Percentiles rank a stretch among this genome's conserved stretches.
Conservation (phyloP, 208 protist genomes). For the Eutreptiella sp. region DNA sequence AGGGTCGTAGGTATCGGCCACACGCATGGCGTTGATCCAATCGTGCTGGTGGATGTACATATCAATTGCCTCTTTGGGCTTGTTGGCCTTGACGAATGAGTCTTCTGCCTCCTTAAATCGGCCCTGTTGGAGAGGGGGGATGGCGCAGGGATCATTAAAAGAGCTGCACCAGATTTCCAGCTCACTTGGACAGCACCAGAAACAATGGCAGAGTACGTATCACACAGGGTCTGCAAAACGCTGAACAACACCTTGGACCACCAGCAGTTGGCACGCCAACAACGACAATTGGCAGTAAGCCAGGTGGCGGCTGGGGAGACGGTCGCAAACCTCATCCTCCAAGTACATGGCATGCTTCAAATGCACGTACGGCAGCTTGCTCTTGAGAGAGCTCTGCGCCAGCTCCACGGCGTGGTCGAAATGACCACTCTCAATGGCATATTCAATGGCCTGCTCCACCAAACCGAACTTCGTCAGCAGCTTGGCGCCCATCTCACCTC, state of each 20-base stretch:
- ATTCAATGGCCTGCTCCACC: slow-evolving; percentile 87
- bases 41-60: slow-evolving; percentile 95
- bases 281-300: too few species aligned
- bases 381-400: slow-evolving; percentile 71
- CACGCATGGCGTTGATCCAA: slow-evolving; percentile 89
- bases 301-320: too few species aligned
- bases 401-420: slow-evolving; percentile 90
- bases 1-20: slow-evolving; percentile 86
- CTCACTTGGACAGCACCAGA: too few species aligned
- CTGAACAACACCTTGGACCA: too few species aligned
- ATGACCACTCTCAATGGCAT: slow-evolving; percentile 77
- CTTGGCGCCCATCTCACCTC: slow-evolving; percentile 84
- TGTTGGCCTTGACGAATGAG: slow-evolving; percentile 90
- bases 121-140: too few species aligned
- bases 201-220: too few species aligned
- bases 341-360: slow-evolving; percentile 93
- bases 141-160: background rate
- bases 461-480: slow-evolving; percentile 88
- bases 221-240: too few species aligned
- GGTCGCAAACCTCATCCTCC: too few species aligned
- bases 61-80: slow-evolving; percentile 89
- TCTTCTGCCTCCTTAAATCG: slow-evolving; percentile 89
- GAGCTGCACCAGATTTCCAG: too few species aligned
- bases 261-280: too few species aligned
- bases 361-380: slow-evolving; percentile 88